A percentile compares a stretch with the other conserved stretches of the same genome.
Conservation (phyloP, 257 asterid species). For the Ligustrum vulgare region DNA sequence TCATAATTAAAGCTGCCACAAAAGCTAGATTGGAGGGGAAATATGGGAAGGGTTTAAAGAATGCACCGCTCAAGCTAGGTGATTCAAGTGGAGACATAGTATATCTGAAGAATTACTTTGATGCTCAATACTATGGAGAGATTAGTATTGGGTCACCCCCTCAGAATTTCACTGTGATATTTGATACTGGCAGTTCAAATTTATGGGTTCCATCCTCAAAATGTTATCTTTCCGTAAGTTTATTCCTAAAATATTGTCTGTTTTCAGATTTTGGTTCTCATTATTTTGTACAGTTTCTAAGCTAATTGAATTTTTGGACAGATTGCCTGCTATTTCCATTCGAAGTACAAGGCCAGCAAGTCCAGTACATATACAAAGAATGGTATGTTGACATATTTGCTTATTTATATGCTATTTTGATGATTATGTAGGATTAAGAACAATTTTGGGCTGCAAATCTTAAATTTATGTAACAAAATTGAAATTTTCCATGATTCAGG, state of each 20-base stretch:
- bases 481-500: constrained; percentile 42
- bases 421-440: not conserved
- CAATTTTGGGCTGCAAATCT: not conserved
- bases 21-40: constrained; percentile 44
- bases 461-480: constrained; percentile 5
- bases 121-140: constrained; percentile 95
- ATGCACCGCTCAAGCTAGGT: constrained; percentile 42
- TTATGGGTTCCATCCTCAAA: constrained; percentile 96
- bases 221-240: constrained; percentile 90
- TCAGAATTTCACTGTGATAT: constrained; percentile 81
- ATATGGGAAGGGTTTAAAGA: constrained; percentile 32
- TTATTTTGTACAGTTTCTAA: not conserved
- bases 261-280: not conserved
- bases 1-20: constrained; percentile 54
- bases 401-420: not conserved
- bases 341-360: constrained; percentile 70
- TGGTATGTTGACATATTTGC: constrained; percentile 43
- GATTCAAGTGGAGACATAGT: constrained; percentile 51
- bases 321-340: constrained; percentile 89
- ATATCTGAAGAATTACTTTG: constrained; percentile 76
- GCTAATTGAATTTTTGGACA: constrained; percentile 25
- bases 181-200: constrained; percentile 96
- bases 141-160: constrained; percentile 89
- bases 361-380: constrained; percentile 64
- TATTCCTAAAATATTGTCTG: constrained; percentile 3